Evolutionary conservation across 2,329 filamentous ascomycete species (phyloP).

Genomic region (Aspergillus pseudonomiae): DNA sequence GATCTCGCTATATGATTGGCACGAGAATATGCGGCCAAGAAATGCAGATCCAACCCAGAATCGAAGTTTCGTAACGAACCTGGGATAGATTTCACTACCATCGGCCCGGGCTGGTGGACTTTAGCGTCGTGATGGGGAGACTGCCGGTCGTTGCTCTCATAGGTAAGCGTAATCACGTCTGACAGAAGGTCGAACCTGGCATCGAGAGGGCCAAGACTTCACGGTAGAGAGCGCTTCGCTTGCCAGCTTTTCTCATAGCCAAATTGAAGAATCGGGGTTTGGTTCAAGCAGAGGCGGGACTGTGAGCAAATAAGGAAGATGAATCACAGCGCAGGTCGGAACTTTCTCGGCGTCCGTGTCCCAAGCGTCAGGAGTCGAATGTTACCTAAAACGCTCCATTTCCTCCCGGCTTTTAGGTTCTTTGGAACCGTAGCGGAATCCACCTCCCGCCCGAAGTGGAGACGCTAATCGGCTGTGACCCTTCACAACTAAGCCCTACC

Average conservation of each 20-base stretch:
- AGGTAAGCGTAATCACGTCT: no score
- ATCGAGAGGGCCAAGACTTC: not conserved
- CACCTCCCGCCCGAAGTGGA: constrained; percentile 8
- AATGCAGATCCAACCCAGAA: not conserved
- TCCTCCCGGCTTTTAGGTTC: not conserved
- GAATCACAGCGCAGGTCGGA: not conserved
- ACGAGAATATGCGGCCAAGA: not conserved
- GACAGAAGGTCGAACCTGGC: not conserved
- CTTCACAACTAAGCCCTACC: not conserved
- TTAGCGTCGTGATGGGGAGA: not conserved
- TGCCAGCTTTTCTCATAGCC: not conserved
- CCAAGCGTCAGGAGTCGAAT: not conserved
- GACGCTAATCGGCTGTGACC: not conserved
- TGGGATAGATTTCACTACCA: not conserved
- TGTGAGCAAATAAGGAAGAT: not conserved
- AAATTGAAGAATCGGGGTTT: not conserved
- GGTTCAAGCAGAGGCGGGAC: not conserved
- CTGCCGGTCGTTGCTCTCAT: not conserved
- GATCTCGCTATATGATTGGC: not conserved
- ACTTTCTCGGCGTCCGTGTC: not conserved
- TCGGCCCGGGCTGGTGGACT: not conserved
- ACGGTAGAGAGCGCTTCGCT: not conserved
- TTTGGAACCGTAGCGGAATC: constrained; percentile 4
- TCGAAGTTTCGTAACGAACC: not conserved
- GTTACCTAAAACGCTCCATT: constrained; percentile 2